A percentile compares a stretch with the other conserved stretches of the same genome.
Conservation (phyloP, 768 basidiomycete species). For the Tricholoma furcatifolium region DNA sequence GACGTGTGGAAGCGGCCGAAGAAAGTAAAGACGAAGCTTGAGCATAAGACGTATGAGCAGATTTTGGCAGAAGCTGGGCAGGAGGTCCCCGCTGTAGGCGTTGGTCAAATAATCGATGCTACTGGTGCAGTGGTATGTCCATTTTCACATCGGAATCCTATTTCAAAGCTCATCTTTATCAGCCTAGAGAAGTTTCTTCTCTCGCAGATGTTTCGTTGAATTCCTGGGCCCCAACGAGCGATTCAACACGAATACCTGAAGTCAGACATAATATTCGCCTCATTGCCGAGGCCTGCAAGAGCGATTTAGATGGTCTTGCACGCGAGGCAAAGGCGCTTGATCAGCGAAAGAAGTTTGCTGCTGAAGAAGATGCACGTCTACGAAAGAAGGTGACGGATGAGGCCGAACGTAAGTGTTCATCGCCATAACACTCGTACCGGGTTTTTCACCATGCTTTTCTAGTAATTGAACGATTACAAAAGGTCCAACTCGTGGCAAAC, state of each 20-base stretch:
- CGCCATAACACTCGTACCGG: background rate
- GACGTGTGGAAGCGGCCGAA: slow-evolving; percentile 86
- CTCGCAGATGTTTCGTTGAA: slow-evolving; percentile 73
- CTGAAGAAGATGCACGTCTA: slow-evolving; percentile 68
- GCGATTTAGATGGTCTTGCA: slow-evolving; percentile 84
- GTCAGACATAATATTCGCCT: slow-evolving; percentile 94
- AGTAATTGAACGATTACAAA: slow-evolving; percentile 81
- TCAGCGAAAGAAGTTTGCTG: slow-evolving; percentile 73
- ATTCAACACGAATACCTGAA: slow-evolving; percentile 90
- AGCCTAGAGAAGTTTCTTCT: slow-evolving; percentile 89
- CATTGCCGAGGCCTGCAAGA: slow-evolving; percentile 79
- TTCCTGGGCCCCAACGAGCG: slow-evolving; percentile 85
- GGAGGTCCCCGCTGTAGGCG: slow-evolving; percentile 46
- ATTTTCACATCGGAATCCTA: background rate
- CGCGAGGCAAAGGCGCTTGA: slow-evolving; percentile 84
- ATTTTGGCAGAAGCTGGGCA: slow-evolving; percentile 86
- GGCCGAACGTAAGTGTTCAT: slow-evolving; percentile 59
- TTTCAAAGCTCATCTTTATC: slow-evolving; percentile 10
- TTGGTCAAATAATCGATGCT: slow-evolving; percentile 93
- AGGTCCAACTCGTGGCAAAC: slow-evolving; percentile 71
- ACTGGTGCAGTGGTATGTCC: slow-evolving; percentile 81
- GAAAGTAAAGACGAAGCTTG: slow-evolving; percentile 80
- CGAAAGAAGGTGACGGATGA: slow-evolving; percentile 72
- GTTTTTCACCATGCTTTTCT: slow-evolving; percentile 9
- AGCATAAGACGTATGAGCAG: slow-evolving; percentile 97